These are phyloP conservation scores for Naegleria gruberi DNA, from an alignment of 208 protist genomes.

Conservation along the genomic window DNA sequence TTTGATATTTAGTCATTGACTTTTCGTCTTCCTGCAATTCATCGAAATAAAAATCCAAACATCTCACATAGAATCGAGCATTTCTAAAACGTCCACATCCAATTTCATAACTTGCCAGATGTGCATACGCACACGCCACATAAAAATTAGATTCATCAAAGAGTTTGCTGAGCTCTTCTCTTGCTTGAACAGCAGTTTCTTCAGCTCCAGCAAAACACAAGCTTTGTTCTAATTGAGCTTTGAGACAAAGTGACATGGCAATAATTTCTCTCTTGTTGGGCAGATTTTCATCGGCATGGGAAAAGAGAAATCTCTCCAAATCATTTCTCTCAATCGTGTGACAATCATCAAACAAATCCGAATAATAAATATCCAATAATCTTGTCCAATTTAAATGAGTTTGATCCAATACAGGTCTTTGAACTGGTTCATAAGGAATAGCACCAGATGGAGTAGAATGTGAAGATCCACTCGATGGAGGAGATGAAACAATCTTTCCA, in stretches of 20 bases:
- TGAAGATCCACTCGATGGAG: not conserved
- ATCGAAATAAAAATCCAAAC: not conserved
- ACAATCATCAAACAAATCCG: not conserved
- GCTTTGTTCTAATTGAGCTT: not conserved
- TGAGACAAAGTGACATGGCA: not conserved
- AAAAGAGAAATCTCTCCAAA: not conserved
- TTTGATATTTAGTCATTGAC: not conserved
- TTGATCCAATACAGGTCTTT: too few relatives aligned
- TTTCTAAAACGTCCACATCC: not conserved
- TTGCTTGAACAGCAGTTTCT: not conserved
- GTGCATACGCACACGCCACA: not conserved
- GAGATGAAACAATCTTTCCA: too few relatives aligned
- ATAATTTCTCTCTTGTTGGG: not conserved
- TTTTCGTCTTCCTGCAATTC: not conserved
- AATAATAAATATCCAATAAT: not conserved
- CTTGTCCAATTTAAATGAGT: not conserved
- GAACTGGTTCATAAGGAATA: not conserved
- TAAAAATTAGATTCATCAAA: not conserved
- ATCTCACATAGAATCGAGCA: not conserved
- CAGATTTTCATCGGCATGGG: too few relatives aligned
- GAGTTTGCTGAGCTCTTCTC: not conserved
- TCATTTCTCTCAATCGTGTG: not conserved
- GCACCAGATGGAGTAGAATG: not conserved
- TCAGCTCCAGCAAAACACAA: not conserved
- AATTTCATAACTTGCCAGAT: not conserved